A percentile compares a stretch with the other conserved stretches of the same genome.
These are phyloP conservation scores for Ophiocordyceps camponoti-rufipedis DNA, from an alignment of 2,329 filamentous ascomycete species.

Conservation along the genomic window DNA sequence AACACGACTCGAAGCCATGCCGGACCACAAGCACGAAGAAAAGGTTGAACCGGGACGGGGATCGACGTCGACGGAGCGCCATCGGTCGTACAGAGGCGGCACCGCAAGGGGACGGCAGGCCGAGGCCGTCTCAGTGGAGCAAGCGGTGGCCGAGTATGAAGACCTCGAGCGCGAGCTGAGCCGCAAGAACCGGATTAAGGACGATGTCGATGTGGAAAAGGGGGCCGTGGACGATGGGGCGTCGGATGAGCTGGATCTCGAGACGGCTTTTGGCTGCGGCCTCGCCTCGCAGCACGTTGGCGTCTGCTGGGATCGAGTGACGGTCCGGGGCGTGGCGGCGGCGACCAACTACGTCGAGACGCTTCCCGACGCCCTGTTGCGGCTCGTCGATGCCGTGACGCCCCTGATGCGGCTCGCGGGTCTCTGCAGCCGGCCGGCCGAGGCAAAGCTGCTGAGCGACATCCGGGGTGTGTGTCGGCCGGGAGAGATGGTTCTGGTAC, in stretches of 20 bases:
- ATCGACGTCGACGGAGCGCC: not conserved
- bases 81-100: not conserved
- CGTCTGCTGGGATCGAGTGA: constrained; percentile 61
- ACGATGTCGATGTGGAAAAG: constrained; percentile 39
- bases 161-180: constrained; percentile 46
- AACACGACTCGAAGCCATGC: not conserved
- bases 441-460: constrained; percentile 55
- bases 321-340: constrained; percentile 58
- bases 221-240: constrained; percentile 16
- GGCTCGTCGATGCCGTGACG: constrained; percentile 57
- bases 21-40: not conserved
- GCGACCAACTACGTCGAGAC: constrained; percentile 54
- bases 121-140: constrained; percentile 37
- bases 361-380: constrained; percentile 59
- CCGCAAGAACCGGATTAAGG: constrained; percentile 28
- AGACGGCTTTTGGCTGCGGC: constrained; percentile 55
- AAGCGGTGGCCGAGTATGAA: constrained; percentile 53
- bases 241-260: constrained; percentile 51
- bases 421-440: constrained; percentile 45
- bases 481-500: constrained; percentile 76
- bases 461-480: constrained; percentile 57
- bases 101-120: not conserved
- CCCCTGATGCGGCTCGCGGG: constrained; percentile 47
- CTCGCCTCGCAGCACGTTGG: constrained; percentile 63
- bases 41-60: not conserved